These are phyloP conservation scores for Aspergillus terreus DNA, from an alignment of 2,329 filamentous ascomycete species.

Conservation along the genomic window DNA sequence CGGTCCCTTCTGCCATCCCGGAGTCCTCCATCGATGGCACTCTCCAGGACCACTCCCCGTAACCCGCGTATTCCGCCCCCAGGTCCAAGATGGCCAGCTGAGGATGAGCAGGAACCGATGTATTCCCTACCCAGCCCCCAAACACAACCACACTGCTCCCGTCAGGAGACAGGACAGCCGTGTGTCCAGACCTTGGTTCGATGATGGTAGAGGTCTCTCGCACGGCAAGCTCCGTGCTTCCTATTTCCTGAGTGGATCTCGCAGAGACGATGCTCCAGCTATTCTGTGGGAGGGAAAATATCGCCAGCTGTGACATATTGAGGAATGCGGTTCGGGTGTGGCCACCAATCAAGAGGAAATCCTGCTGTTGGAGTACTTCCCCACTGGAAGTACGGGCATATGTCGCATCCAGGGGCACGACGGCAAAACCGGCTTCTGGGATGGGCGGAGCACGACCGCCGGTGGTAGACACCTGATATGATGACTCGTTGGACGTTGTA, in stretches of 20 bases:
- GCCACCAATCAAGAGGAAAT: slow-evolving; percentile 78
- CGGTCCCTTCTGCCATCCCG: slow-evolving; percentile 42
- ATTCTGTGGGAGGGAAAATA: slow-evolving; percentile 83
- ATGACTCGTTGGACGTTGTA: slow-evolving; percentile 11
- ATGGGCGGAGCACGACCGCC: slow-evolving; percentile 62
- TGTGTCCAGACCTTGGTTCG: slow-evolving; percentile 85
- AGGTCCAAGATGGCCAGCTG: slow-evolving; percentile 76
- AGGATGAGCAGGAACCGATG: slow-evolving; percentile 70
- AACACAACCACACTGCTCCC: slow-evolving; percentile 73
- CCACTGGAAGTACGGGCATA: slow-evolving; percentile 63
- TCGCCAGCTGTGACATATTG: slow-evolving; percentile 86
- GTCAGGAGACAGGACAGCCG: slow-evolving; percentile 74
- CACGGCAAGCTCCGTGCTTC: slow-evolving; percentile 56
- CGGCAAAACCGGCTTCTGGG: slow-evolving; percentile 80
- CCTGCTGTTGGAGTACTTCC: slow-evolving; percentile 66
- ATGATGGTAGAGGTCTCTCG: slow-evolving; percentile 50
- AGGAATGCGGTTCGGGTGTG: slow-evolving; percentile 81
- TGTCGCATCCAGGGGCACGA: slow-evolving; percentile 69
- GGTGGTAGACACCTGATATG: slow-evolving; percentile 46
- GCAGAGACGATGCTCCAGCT: slow-evolving; percentile 79
- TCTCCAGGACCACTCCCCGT: slow-evolving; percentile 43
- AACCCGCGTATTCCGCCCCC: slow-evolving; percentile 65
- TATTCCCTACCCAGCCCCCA: slow-evolving; percentile 90
- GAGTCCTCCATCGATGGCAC: slow-evolving; percentile 35
- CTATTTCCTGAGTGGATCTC: slow-evolving; percentile 37